Conservation (phyloP, 306 rosid species). For the Cercis canadensis region DNA sequence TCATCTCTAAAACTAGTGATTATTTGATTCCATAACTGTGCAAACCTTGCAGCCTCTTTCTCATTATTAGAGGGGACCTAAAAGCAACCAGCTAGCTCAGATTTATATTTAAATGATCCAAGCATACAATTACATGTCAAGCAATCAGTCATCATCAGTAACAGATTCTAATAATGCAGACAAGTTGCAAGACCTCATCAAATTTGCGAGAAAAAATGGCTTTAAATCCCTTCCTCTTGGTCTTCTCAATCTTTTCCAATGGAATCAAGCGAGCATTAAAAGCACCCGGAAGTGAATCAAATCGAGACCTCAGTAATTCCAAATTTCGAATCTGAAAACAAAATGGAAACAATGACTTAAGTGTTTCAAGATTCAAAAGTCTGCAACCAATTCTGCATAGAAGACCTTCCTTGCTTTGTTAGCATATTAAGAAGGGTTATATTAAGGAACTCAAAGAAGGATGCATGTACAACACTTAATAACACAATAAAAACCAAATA, state of each 20-base stretch:
- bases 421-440: conserved; percentile 18
- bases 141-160: conserved; percentile 17
- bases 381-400: conserved; percentile 29
- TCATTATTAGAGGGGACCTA: conserved; percentile 69
- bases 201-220: conserved; percentile 70
- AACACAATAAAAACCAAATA: no score
- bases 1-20: conserved; percentile 91
- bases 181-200: conserved; percentile 67
- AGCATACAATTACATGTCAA: conserved; percentile 8
- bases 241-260: conserved; percentile 50
- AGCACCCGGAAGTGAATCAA: conserved; percentile 86
- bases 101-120: conserved; percentile 10
- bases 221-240: conserved; percentile 64
- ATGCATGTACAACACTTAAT: no score
- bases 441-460: not conserved
- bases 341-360: conserved; percentile 34
- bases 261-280: conserved; percentile 85
- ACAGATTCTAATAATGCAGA: conserved; percentile 31
- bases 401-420: conserved; percentile 24
- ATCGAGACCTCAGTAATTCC: conserved; percentile 85
- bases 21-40: conserved; percentile 93
- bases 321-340: conserved; percentile 83
- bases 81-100: conserved; percentile 35
- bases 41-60: conserved; percentile 83
- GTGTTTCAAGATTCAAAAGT: conserved; percentile 33